Percentiles rank a stretch among this genome's conserved stretches.
phyloP scores from a whole-genome alignment of 2,329 filamentous ascomycete genomes.

The Pseudogymnoascus sp. region DNA sequence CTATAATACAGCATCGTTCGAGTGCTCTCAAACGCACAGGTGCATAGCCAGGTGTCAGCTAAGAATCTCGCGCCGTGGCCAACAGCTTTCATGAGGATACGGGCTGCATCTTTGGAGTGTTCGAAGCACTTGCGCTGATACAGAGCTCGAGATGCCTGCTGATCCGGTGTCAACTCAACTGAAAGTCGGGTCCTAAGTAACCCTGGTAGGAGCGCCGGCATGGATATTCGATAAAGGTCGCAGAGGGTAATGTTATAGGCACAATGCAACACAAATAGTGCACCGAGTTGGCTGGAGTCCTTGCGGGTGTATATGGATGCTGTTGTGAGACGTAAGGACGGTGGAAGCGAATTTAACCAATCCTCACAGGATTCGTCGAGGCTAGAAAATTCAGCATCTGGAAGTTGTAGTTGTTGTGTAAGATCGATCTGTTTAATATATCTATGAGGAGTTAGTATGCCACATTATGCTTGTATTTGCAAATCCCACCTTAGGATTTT shows the following conservation, averaged over 20 bases:
- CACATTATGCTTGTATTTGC: not conserved
- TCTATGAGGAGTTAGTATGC: slow-evolving; percentile 10
- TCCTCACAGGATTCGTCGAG: slow-evolving; percentile 34
- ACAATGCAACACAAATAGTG: slow-evolving; percentile 38
- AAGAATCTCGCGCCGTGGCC: slow-evolving; percentile 35
- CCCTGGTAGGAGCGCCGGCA: slow-evolving; percentile 37
- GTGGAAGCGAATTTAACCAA: slow-evolving; percentile 37
- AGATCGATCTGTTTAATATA: slow-evolving; percentile 37
- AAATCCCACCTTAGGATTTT: not conserved
- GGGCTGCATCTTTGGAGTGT: slow-evolving; percentile 21
- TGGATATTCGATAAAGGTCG: slow-evolving; percentile 39
- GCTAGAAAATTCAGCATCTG: slow-evolving; percentile 36
- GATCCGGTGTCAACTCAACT: slow-evolving; percentile 33
- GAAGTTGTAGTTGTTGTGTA: slow-evolving; percentile 35
- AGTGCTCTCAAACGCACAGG: slow-evolving; percentile 41
- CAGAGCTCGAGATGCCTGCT: slow-evolving; percentile 28
- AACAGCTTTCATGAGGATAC: slow-evolving; percentile 33
- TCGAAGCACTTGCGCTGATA: slow-evolving; percentile 8
- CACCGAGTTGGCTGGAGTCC: slow-evolving; percentile 39
- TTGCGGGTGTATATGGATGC: slow-evolving; percentile 40
- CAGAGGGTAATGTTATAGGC: slow-evolving; percentile 40
- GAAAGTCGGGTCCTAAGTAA: slow-evolving; percentile 35
- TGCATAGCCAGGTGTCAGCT: slow-evolving; percentile 38
- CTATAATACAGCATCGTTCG: slow-evolving; percentile 42
- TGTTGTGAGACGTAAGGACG: slow-evolving; percentile 37